A percentile compares a stretch with the other conserved stretches of the same genome.
Conservation (phyloP, 139 green algal species). For the Spirogloea muscicola region DNA sequence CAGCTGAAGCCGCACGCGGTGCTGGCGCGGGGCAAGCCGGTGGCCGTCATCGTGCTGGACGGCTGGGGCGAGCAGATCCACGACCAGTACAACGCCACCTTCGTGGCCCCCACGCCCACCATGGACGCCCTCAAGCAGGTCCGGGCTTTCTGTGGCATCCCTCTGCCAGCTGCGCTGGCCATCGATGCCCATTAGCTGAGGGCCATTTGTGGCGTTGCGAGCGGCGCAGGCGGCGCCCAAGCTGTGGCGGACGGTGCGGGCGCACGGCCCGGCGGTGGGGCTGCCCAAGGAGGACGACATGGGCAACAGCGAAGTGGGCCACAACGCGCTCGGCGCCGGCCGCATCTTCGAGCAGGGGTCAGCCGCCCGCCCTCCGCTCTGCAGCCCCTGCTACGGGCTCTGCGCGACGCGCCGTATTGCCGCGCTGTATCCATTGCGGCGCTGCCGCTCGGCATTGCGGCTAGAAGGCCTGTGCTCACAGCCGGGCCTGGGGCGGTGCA, state of each 20-base stretch:
- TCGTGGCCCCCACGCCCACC: neutral
- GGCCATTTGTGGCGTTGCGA: no score
- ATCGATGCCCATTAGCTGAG: no score
- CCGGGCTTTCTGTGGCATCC: no score
- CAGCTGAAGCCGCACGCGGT: slow-evolving; percentile 19
- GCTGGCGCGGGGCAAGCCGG: slow-evolving; percentile 22
- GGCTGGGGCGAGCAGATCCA: slow-evolving; percentile 28
- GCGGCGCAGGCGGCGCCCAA: neutral
- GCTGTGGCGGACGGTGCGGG: slow-evolving; percentile 67
- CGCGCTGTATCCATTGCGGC: neutral
- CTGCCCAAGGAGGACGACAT: slow-evolving; percentile 90
- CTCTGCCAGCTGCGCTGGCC: no score
- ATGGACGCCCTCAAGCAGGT: slow-evolving; percentile 17
- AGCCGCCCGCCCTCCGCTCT: no score
- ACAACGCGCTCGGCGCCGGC: slow-evolving; percentile 92
- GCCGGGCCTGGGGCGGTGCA: slow-evolving; percentile 2
- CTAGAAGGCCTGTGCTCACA: no score
- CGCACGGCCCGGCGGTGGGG: slow-evolving; percentile 87
- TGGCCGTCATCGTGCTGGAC: slow-evolving; percentile 34
- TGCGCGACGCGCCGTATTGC: no score
- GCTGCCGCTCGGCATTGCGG: neutral
- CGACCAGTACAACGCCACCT: slow-evolving; percentile 35
- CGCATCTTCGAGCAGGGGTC: slow-evolving; percentile 84
- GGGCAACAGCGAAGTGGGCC: slow-evolving; percentile 84
- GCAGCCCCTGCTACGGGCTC: no score